These are phyloP conservation scores for Yamadazyma songkhlaensis DNA, from an alignment of 1,139 yeast species.

Conservation along the genomic window DNA sequence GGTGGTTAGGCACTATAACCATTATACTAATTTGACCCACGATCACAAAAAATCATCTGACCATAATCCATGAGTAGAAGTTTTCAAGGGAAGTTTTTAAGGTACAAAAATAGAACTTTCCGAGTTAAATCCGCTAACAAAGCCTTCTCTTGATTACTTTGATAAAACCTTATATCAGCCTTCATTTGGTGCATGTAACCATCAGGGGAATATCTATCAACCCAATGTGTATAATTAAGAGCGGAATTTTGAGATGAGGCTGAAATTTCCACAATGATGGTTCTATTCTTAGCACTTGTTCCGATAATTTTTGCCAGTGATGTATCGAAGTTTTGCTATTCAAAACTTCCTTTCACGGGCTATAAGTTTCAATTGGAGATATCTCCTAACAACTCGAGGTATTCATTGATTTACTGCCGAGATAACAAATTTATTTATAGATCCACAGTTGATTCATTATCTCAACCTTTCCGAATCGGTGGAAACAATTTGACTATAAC, in stretches of 20 bases:
- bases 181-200: too few relatives aligned
- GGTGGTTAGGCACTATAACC: too few relatives aligned
- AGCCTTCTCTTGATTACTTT: too few relatives aligned
- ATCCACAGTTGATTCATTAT: slow-evolving; percentile 17
- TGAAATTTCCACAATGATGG: neutral
- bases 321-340: slow-evolving; percentile 12
- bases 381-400: slow-evolving; percentile 14
- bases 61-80: too few relatives aligned
- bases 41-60: too few relatives aligned
- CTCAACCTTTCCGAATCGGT: slow-evolving; percentile 9
- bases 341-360: slow-evolving; percentile 28
- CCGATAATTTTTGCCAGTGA: slow-evolving; percentile 6
- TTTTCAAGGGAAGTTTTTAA: too few relatives aligned
- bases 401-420: slow-evolving; percentile 24
- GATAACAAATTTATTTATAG: slow-evolving; percentile 30
- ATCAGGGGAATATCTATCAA: too few relatives aligned
- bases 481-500: slow-evolving; percentile 8
- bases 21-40: too few relatives aligned
- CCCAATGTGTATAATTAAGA: too few relatives aligned
- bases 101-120: too few relatives aligned
- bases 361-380: slow-evolving; percentile 31
- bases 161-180: too few relatives aligned
- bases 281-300: neutral
- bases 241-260: neutral
- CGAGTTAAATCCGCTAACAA: too few relatives aligned